phyloP scores from a whole-genome alignment of 2,329 filamentous ascomycete genomes.

The Drechslerella coelobrocha region DNA sequence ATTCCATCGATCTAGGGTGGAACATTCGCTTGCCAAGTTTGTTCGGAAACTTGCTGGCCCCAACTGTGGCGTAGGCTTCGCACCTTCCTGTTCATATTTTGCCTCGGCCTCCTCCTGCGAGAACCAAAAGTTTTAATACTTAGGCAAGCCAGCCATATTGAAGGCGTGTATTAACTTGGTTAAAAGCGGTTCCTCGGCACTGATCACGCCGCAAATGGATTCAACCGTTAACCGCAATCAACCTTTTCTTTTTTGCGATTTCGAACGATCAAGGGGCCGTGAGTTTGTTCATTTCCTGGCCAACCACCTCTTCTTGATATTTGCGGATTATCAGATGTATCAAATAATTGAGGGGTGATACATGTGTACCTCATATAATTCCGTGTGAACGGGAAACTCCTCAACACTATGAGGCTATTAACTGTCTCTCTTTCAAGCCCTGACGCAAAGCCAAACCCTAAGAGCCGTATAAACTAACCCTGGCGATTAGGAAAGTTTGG shows the following conservation, averaged over 20 bases:
- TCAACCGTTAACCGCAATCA: conserved; percentile 15
- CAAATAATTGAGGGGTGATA: conserved; percentile 45
- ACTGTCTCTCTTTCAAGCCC: conserved; percentile 5
- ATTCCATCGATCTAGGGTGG: conserved; percentile 49
- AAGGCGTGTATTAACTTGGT: conserved; percentile 4
- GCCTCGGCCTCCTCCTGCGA: conserved; percentile 27
- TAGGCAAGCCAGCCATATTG: conserved; percentile 7
- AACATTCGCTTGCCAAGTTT: conserved; percentile 50
- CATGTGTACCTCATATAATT: conserved; percentile 26
- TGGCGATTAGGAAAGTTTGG: conserved; percentile 49
- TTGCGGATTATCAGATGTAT: conserved; percentile 47
- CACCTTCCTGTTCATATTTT: conserved; percentile 45
- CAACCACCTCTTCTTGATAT: conserved; percentile 33
- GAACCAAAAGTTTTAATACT: not conserved
- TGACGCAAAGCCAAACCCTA: conserved; percentile 35
- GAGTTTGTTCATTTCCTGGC: conserved; percentile 24
- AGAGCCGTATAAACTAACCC: conserved; percentile 23
- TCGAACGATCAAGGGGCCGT: conserved; percentile 22
- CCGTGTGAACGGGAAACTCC: conserved; percentile 35
- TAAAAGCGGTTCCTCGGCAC: conserved; percentile 36
- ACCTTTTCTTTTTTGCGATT: conserved; percentile 12
- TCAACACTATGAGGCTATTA: conserved; percentile 37
- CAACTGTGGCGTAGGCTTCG: conserved; percentile 43
- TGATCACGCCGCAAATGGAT: conserved; percentile 33
- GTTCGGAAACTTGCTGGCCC: conserved; percentile 44